Evolutionary conservation across 805 yeast species (phyloP), one percentile per base, ranked within the genome.

Genomic region (Saturnispora mendoncae): DNA sequence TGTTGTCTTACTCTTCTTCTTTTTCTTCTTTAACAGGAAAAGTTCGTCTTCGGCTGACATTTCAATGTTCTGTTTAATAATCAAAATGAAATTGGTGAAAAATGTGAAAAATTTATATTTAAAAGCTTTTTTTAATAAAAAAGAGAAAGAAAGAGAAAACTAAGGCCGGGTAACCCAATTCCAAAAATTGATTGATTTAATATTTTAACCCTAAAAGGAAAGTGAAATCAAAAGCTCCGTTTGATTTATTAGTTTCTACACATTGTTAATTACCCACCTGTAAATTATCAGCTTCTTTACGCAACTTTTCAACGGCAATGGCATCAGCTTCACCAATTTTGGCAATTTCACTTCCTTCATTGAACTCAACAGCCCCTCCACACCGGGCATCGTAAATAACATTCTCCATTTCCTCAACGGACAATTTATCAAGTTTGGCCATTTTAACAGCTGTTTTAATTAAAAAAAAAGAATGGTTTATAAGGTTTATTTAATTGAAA

Each of bases 331-430:
- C 66, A 3, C 72, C 69, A 17, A 69, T 68, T 38, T 64, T 63
- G 29, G 66, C 69, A 30, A 71, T 70, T 51, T 75, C 80, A 3
- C 69, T 66, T 10, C 81, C 80, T 42, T 68, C 71, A 13, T 61
- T 62, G 25, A 67, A 62, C 35, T 44, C 43, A 19, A 38, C 45
- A 15, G 61, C 61, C 52, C 90, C 97, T 6, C 97, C 97, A 25
- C 71, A 78, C 57, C 99, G 75, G 33, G 95, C 85, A 53, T 85
- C 94, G 43, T 78, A 78, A 36, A 87, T 69, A 42, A 88, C 74
- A 38, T 82, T 79, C 48, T 84, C 95, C 66, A 77, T 78, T 51
- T 87, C 94, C 50, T 87, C 95, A 56, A 77, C 84, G 5, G 71
- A 59, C 27, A 74, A 62, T 7, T 39, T 36, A 5, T 54, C 45